Conservation (phyloP, 768 basidiomycete species). For the Boletus patriciae region DNA sequence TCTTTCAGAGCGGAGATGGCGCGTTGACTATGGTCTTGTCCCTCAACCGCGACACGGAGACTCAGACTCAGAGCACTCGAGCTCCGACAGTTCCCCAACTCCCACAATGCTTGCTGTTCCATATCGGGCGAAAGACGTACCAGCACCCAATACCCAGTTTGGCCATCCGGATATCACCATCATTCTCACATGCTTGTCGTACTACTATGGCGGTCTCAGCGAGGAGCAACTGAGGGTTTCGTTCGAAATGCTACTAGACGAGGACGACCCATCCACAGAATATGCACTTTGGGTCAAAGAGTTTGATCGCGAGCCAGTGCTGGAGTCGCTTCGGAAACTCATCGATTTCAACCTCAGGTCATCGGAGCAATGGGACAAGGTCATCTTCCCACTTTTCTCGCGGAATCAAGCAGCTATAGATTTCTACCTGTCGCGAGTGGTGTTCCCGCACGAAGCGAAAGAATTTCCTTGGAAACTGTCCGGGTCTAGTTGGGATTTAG, state of each 20-base stretch:
- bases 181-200: constrained; percentile 32
- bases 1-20: constrained; percentile 33
- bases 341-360: constrained; percentile 3
- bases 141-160: constrained; percentile 32
- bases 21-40: constrained; percentile 34
- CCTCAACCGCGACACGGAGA: too few relatives aligned
- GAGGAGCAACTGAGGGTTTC: background rate
- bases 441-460: constrained; percentile 36
- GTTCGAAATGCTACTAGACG: background rate
- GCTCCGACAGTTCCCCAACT: too few relatives aligned
- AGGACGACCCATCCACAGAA: constrained; percentile 1
- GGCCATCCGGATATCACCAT: constrained; percentile 38
- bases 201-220: constrained; percentile 27
- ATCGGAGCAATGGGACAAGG: constrained; percentile 4
- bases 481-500: constrained; percentile 38
- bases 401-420: constrained; percentile 2
- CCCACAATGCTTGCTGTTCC: constrained; percentile 34
- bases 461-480: constrained; percentile 33
- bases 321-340: background rate
- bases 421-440: constrained; percentile 27
- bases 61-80: too few relatives aligned
- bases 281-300: constrained; percentile 1
- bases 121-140: constrained; percentile 38
- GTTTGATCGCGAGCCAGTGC: background rate
- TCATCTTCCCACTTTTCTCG: background rate